Base-by-base conservation (phyloP, 768 basidiomycete genomes). In the Leccinum sublutescens region DNA sequence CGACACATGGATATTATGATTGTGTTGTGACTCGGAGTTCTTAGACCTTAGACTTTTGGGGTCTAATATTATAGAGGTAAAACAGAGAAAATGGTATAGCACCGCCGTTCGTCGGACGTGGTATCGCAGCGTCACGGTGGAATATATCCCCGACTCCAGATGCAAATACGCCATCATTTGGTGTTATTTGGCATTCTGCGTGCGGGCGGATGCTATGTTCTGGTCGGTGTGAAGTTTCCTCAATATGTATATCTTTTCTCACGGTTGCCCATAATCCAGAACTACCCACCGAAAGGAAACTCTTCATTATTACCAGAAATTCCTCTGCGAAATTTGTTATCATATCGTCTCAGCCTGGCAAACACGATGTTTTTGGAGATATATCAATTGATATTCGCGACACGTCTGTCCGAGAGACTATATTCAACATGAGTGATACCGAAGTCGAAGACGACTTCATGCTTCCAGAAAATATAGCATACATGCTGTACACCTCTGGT, bases 401-500 rank as follows among this genome's bases (percentile, higher is more conserved):
- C 8, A 27, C 57, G 8, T 57, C 62, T 6, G 54, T 73, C 10
- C 73, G 70, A 52, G 40, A 49, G 49, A 69, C 68, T 14, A 75
- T 79, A 27, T 47, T 57, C 11, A 48, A 53, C 38, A 71, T 77
- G 68, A 62, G 57, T 14, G 63, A 61, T 29, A 71, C 68, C 12
- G 66, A 74, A 38, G 45, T 79, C 9, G 40, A 43, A 43, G 40
- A n/a, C 7, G 58, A 69, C 25, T 49, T 58, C 6, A 74, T 76
- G 14, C 65, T 62, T 34, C 71, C 71, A 7, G 70, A 71, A 45
- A 69, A 67, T 14, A 61, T 77, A 14, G 76, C 81, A 7, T 82
- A 79, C 58, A 73, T 82, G 51, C 66, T 82, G n/a, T 82, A 82
- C 58, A 82, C 81, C 3, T 82, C 81, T 57, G 81, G 81, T 81